These are phyloP conservation scores for Serpula lacrymans DNA, from an alignment of 768 basidiomycete species.

Conservation along the genomic window DNA sequence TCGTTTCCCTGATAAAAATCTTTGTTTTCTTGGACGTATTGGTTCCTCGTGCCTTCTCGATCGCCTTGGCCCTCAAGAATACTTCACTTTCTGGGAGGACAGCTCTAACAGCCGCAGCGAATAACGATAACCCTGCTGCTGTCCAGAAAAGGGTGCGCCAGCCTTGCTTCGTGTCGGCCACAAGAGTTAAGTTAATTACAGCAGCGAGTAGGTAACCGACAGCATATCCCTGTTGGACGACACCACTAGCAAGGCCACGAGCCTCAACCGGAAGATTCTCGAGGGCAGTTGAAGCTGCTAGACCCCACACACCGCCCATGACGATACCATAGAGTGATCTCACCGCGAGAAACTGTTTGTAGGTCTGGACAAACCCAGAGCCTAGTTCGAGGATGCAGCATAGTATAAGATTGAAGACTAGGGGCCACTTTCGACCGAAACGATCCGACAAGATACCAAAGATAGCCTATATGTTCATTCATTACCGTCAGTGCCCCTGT, in stretches of 20 bases:
- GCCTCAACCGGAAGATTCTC: slow-evolving; percentile 87
- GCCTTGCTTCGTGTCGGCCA: slow-evolving; percentile 22
- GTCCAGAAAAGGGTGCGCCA: slow-evolving; percentile 88
- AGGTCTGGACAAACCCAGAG: slow-evolving; percentile 78
- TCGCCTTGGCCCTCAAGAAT: slow-evolving; percentile 64
- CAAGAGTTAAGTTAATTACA: slow-evolving; percentile 72
- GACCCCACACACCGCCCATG: slow-evolving; percentile 90
- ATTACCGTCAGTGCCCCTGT: background rate
- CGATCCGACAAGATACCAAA: slow-evolving; percentile 88
- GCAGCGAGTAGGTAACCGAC: slow-evolving; percentile 84
- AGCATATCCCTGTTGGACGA: slow-evolving; percentile 89
- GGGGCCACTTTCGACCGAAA: slow-evolving; percentile 92
- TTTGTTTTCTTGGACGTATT: slow-evolving; percentile 50
- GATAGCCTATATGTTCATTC: slow-evolving; percentile 37
- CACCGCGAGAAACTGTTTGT: slow-evolving; percentile 73
- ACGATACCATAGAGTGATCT: slow-evolving; percentile 82
- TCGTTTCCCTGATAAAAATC: slow-evolving; percentile 70
- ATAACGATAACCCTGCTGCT: slow-evolving; percentile 62
- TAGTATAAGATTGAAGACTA: slow-evolving; percentile 71
- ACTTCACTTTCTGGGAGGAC: slow-evolving; percentile 74
- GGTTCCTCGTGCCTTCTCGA: slow-evolving; percentile 40
- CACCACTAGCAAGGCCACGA: slow-evolving; percentile 80
- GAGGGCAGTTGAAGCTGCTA: slow-evolving; percentile 76
- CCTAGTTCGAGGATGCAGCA: slow-evolving; percentile 73
- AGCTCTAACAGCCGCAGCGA: slow-evolving; percentile 65